Evolutionary conservation across 2,329 filamentous ascomycete genomes (phyloP).

Genomic region (Diaporthe vaccinii): DNA sequence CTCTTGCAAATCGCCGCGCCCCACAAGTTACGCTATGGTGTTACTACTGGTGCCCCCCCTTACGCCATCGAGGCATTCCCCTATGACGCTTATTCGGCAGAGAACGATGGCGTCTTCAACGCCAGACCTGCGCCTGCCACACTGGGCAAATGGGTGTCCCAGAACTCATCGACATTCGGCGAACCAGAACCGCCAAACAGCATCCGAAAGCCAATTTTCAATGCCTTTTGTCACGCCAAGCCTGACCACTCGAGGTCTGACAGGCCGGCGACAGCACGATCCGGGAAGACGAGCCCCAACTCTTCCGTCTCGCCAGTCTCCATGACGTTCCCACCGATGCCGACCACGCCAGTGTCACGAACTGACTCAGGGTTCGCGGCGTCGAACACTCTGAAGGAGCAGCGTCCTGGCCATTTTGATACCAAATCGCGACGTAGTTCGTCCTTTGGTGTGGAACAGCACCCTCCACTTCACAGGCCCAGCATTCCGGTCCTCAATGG

Average conservation of each 20-base stretch:
- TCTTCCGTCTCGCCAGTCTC: slow-evolving; percentile 82
- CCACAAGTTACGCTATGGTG: slow-evolving; percentile 88
- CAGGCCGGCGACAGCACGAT: slow-evolving; percentile 82
- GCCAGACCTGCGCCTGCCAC: slow-evolving; percentile 77
- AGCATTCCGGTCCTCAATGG: slow-evolving; percentile 81
- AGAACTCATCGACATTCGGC: slow-evolving; percentile 91
- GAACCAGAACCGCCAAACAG: slow-evolving; percentile 68
- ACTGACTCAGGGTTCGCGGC: slow-evolving; percentile 93
- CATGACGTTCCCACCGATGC: slow-evolving; percentile 80
- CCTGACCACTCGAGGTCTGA: slow-evolving; percentile 77
- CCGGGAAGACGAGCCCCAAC: slow-evolving; percentile 72
- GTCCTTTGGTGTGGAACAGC: slow-evolving; percentile 87
- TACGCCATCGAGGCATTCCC: slow-evolving; percentile 96
- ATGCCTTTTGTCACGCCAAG: slow-evolving; percentile 86
- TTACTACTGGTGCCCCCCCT: slow-evolving; percentile 87
- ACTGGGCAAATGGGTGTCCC: slow-evolving; percentile 86
- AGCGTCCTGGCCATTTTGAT: slow-evolving; percentile 92
- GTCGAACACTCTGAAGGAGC: slow-evolving; percentile 89
- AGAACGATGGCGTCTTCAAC: slow-evolving; percentile 85
- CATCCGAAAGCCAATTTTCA: slow-evolving; percentile 81
- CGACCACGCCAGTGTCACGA: slow-evolving; percentile 83
- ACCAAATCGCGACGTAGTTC: slow-evolving; percentile 87
- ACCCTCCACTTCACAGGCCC: slow-evolving; percentile 73
- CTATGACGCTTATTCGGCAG: slow-evolving; percentile 88
- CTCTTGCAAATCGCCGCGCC: slow-evolving; percentile 91